phyloP scores from a whole-genome alignment of 495 filamentous ascomycete genomes.

The Mytilinidion resinicola region DNA sequence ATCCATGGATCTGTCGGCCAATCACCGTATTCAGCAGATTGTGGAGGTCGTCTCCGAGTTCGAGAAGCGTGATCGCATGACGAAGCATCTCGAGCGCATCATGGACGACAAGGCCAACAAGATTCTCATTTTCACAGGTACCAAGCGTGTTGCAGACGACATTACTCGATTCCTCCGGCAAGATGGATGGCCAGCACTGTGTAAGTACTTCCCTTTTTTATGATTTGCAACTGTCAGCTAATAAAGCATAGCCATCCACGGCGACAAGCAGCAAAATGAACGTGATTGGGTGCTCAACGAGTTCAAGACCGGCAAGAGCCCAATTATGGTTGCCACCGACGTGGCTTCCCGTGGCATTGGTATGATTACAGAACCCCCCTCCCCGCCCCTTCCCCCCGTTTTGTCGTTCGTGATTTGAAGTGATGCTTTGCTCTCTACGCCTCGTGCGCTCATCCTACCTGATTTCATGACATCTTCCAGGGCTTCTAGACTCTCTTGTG shows the following conservation, averaged over 20 bases:
- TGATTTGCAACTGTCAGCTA: not conserved
- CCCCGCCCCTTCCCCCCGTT: slow-evolving; percentile 46
- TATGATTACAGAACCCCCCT: slow-evolving; percentile 71
- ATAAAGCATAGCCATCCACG: slow-evolving; percentile 73
- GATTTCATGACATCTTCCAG: slow-evolving; percentile 79
- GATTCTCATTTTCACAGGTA: slow-evolving; percentile 91
- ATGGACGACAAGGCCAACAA: slow-evolving; percentile 96
- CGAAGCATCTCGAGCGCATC: slow-evolving; percentile 95
- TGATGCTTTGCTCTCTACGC: slow-evolving; percentile 86
- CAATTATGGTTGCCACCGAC: slow-evolving; percentile 97
- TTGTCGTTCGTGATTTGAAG: slow-evolving; percentile 50
- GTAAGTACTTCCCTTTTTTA: slow-evolving; percentile 48
- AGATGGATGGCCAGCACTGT: slow-evolving; percentile 97
- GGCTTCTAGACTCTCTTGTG: slow-evolving; percentile 70
- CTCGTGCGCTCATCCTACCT: slow-evolving; percentile 66
- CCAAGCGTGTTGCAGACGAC: slow-evolving; percentile 96
- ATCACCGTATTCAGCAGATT: slow-evolving; percentile 95
- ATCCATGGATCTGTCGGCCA: slow-evolving; percentile 92
- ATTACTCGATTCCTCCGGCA: slow-evolving; percentile 98
- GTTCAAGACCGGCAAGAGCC: slow-evolving; percentile 94
- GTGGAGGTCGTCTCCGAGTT: slow-evolving; percentile 93
- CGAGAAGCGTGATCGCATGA: slow-evolving; percentile 96
- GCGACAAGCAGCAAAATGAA: slow-evolving; percentile 99
- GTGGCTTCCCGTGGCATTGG: slow-evolving; percentile 99
- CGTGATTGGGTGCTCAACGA: slow-evolving; percentile 99